These are phyloP conservation scores for Penicillium lagena DNA, from an alignment of 495 filamentous ascomycete species.

Conservation along the genomic window DNA sequence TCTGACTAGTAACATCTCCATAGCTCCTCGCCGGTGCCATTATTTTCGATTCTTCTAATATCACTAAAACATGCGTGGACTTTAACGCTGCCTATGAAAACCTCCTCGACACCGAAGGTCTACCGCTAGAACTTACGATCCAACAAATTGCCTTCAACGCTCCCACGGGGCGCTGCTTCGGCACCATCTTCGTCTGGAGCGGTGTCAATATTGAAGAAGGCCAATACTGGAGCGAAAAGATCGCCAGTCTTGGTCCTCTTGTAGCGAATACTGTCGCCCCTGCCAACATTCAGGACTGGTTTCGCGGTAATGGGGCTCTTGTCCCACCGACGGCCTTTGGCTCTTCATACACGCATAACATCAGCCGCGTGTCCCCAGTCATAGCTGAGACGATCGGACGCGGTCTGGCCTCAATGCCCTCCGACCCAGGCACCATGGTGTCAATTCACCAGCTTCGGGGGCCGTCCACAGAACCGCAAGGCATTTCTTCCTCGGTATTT, in stretches of 20 bases:
- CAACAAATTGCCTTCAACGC: conserved; percentile 21
- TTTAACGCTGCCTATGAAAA: conserved; percentile 17
- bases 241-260: conserved; percentile 16
- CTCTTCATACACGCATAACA: conserved; percentile 10
- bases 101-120: conserved; percentile 7
- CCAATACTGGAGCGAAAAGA: conserved; percentile 19
- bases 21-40: conserved; percentile 29
- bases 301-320: conserved; percentile 7
- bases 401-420: conserved; percentile 17
- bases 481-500: conserved; percentile 23
- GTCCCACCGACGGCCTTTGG: conserved; percentile 17
- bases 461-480: conserved; percentile 3
- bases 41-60: conserved; percentile 21
- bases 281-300: conserved; percentile 16
- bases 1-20: background rate
- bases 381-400: conserved; percentile 13
- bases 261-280: conserved; percentile 20
- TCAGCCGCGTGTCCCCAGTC: conserved; percentile 14
- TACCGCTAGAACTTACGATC: conserved; percentile 18
- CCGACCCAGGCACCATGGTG: conserved; percentile 13
- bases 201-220: conserved; percentile 18
- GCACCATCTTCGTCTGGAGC: conserved; percentile 24
- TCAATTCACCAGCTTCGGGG: conserved; percentile 27
- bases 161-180: conserved; percentile 15
- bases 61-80: conserved; percentile 8